A percentile compares a stretch with the other conserved stretches of the same genome.
These are phyloP conservation scores for Sugiyamaella sp. DNA, from an alignment of 1,139 yeast genomes.

Conservation along the genomic window DNA sequence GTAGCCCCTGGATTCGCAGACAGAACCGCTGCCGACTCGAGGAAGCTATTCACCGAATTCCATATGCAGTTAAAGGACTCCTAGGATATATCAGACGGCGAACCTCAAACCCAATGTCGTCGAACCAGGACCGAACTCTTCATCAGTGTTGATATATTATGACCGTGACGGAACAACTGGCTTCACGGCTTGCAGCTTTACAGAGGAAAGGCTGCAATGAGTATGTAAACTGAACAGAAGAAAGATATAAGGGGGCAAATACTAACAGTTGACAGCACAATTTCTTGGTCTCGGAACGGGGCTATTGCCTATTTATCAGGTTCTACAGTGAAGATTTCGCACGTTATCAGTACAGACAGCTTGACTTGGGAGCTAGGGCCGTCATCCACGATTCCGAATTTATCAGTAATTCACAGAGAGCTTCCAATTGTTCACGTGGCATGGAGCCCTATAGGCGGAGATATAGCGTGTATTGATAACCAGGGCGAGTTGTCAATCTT, in stretches of 20 bases:
- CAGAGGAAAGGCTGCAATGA: constrained; percentile 29
- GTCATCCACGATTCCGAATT: constrained; percentile 43
- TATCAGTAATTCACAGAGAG: constrained; percentile 30
- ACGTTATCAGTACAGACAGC: constrained; percentile 66
- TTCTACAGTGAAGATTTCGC: constrained; percentile 54
- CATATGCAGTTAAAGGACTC: neutral
- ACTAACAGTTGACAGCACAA: constrained; percentile 35
- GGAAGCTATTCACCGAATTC: too few relatives aligned
- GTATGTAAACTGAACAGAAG: constrained; percentile 14
- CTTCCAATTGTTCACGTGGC: constrained; percentile 42
- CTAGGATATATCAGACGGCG: too few relatives aligned
- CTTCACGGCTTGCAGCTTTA: constrained; percentile 24
- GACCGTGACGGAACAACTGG: constrained; percentile 12
- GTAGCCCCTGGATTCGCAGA: too few relatives aligned
- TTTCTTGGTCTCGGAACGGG: constrained; percentile 79
- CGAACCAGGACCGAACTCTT: too few relatives aligned
- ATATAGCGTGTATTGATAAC: constrained; percentile 48
- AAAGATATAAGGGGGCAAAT: neutral
- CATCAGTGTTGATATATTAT: neutral
- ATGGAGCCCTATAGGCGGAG: constrained; percentile 49
- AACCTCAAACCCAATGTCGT: too few relatives aligned
- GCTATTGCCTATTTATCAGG: constrained; percentile 61
- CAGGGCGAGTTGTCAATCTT: constrained; percentile 46
- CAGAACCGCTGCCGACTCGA: too few relatives aligned
- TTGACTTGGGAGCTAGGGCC: constrained; percentile 65